phyloP scores from a whole-genome alignment of 2,329 filamentous ascomycete species.

The Pseudophaeomoniella oleicola region DNA sequence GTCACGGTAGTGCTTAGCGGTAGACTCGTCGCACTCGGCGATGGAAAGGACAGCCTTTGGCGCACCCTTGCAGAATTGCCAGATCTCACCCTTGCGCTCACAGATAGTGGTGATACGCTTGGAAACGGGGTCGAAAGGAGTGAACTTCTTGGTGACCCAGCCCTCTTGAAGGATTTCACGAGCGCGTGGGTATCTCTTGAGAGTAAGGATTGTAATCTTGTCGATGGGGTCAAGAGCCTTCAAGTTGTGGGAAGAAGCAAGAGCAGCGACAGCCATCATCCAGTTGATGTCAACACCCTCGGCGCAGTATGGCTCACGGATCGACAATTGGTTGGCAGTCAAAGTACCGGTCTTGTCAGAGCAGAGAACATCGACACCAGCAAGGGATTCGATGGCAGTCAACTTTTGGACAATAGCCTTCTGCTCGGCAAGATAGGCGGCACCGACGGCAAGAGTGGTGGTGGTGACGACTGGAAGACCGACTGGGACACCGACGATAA shows the following conservation, averaged over 20 bases:
- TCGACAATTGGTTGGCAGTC: slow-evolving; percentile 59
- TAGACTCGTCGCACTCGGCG: slow-evolving; percentile 51
- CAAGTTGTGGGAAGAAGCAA: slow-evolving; percentile 66
- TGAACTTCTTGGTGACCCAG: slow-evolving; percentile 67
- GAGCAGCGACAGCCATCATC: slow-evolving; percentile 70
- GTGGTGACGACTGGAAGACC: slow-evolving; percentile 68
- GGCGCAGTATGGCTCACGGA: slow-evolving; percentile 62
- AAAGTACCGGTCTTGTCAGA: slow-evolving; percentile 72
- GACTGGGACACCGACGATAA: slow-evolving; percentile 67
- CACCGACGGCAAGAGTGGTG: slow-evolving; percentile 62
- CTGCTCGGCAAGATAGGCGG: slow-evolving; percentile 62
- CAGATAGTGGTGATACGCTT: slow-evolving; percentile 63
- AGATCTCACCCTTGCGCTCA: slow-evolving; percentile 54
- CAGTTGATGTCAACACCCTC: slow-evolving; percentile 68
- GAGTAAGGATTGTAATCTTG: slow-evolving; percentile 63
- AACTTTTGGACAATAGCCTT: slow-evolving; percentile 70
- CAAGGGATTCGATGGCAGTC: slow-evolving; percentile 62
- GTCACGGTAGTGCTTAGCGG: slow-evolving; percentile 51
- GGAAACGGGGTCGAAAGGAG: slow-evolving; percentile 63
- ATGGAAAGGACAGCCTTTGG: slow-evolving; percentile 61
- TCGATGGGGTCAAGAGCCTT: slow-evolving; percentile 67
- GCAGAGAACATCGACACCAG: slow-evolving; percentile 63
- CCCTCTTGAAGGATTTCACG: slow-evolving; percentile 60
- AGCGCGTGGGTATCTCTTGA: slow-evolving; percentile 63
- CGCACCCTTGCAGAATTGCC: slow-evolving; percentile 63